Base-by-base conservation (phyloP, 331 rosid species). In the Phaseolus coccineus region DNA sequence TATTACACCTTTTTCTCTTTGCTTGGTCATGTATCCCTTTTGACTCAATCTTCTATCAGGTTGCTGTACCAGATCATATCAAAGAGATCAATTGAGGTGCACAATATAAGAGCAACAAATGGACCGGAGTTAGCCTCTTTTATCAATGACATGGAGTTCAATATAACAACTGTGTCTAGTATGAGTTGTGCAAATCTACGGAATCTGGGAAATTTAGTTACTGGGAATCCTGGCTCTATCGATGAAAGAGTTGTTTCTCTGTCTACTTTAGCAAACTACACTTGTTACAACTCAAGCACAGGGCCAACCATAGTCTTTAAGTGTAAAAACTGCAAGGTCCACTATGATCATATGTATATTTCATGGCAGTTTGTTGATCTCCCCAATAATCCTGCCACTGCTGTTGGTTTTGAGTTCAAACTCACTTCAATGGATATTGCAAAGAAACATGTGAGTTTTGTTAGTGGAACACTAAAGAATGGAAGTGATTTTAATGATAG, bases 131-230 rank as follows among this genome's bases (percentile, higher is more conserved):
- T 96, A 73, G 78, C 84, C 53, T 82, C 93, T 73, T 93, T 96
- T 84, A 39, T 84, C 65, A 96, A 87, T 82, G 94, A 89, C 69
- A 74, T 96, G 97, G 98, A 91, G 85, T 93, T 96, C 81, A 93
- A 90, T 87, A 84, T 96, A 77, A 96, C 98, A 61, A 71, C 95
- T 4, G 53, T 96, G 69, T 96, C 98, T 28, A 89, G 91, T 64
- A 93, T 91, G 99, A 93, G 90, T 77, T 96, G 99, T 85, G 86
- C 99, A 33, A 91, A 93, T 88, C 80, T 96, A 14, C 97, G 98
- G 2, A 74, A 71, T 84, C 90, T 93, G 33, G 96, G 90, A 62
- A 90, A 84, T 74, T 55, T 90, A 44, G 87, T 90, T 50, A 76
- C 87, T 16, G 98, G 99, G 68, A 89, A 79, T 82, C 97, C 98